Conservation (phyloP, 305 asterid species). For the Euphrasia arctica region DNA sequence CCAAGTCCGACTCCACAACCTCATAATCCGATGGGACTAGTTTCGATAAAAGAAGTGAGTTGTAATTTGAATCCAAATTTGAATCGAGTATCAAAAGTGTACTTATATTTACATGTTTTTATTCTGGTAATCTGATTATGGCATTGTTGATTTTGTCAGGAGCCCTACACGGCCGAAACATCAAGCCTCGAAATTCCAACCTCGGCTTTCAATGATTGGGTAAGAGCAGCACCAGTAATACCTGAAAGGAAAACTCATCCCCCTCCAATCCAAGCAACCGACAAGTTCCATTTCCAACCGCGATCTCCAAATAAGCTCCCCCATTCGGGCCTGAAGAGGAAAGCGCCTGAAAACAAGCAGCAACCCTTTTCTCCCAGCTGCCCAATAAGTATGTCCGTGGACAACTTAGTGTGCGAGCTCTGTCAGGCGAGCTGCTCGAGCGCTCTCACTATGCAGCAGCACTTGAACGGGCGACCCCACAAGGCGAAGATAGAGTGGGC, state of each 20-base stretch:
- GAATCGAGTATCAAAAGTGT: neutral
- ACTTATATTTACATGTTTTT: neutral
- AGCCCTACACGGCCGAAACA: conserved; percentile 3
- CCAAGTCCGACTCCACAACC: conserved; percentile 8
- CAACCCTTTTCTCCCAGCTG: neutral
- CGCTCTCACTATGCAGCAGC: conserved; percentile 29
- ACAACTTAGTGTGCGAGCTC: conserved; percentile 30
- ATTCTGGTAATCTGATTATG: neutral
- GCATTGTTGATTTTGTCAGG: conserved; percentile 2
- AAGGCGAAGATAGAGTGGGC: conserved; percentile 35
- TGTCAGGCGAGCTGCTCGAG: conserved; percentile 43
- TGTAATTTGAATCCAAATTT: neutral
- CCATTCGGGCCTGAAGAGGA: conserved; percentile 28
- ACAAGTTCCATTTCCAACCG: neutral
- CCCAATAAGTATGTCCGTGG: neutral
- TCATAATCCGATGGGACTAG: conserved; percentile 4
- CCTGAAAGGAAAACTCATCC: neutral
- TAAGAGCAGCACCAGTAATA: neutral
- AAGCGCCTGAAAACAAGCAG: conserved; percentile 1
- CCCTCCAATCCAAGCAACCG: neutral
- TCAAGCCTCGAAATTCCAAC: neutral
- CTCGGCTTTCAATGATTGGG: conserved; percentile 17
- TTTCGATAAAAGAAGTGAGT: conserved; percentile 16
- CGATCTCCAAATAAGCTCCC: conserved; percentile 4
- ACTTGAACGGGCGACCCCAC: conserved; percentile 46